phyloP scores from a whole-genome alignment of 1,139 yeast species.

The Saccharomycopsis crataegensis region DNA sequence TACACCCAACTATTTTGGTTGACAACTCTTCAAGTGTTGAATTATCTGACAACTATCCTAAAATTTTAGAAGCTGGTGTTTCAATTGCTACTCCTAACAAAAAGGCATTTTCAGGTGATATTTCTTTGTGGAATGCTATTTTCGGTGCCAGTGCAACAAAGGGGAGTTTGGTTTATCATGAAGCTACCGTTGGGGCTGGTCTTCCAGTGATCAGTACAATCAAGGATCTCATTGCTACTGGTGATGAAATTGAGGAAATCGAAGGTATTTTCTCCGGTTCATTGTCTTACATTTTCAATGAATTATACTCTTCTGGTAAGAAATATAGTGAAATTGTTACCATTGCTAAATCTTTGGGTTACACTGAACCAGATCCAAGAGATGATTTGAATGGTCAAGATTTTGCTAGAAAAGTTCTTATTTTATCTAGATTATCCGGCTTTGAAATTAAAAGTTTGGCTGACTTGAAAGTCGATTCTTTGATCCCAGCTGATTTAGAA shows the following conservation, averaged over 20 bases:
- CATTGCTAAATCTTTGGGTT: slow-evolving; percentile 84
- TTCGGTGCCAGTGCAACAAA: slow-evolving; percentile 46
- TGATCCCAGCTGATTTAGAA: slow-evolving; percentile 84
- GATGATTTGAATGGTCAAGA: slow-evolving; percentile 97
- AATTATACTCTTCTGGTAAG: slow-evolving; percentile 65
- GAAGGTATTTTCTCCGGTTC: slow-evolving; percentile 98
- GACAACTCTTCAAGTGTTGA: slow-evolving; percentile 87
- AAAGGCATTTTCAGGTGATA: slow-evolving; percentile 87
- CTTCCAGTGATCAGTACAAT: slow-evolving; percentile 86
- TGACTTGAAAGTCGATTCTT: slow-evolving; percentile 90
- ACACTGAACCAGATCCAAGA: slow-evolving; percentile 99
- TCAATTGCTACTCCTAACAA: slow-evolving; percentile 97
- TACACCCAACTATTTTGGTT: slow-evolving; percentile 65
- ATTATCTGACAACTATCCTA: slow-evolving; percentile 71
- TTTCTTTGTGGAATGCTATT: slow-evolving; percentile 68
- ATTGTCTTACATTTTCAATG: slow-evolving; percentile 91
- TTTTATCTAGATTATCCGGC: slow-evolving; percentile 88
- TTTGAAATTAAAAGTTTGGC: slow-evolving; percentile 81
- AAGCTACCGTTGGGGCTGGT: slow-evolving; percentile 99
- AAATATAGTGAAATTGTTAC: slow-evolving; percentile 86
- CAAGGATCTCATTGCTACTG: slow-evolving; percentile 81
- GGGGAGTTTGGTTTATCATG: slow-evolving; percentile 88
- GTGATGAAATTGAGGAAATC: slow-evolving; percentile 82
- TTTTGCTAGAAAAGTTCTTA: slow-evolving; percentile 96
- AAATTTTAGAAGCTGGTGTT: slow-evolving; percentile 66